Evolutionary conservation across 495 filamentous ascomycete species (phyloP).

Genomic region (Talaromyces nanjingensis): DNA sequence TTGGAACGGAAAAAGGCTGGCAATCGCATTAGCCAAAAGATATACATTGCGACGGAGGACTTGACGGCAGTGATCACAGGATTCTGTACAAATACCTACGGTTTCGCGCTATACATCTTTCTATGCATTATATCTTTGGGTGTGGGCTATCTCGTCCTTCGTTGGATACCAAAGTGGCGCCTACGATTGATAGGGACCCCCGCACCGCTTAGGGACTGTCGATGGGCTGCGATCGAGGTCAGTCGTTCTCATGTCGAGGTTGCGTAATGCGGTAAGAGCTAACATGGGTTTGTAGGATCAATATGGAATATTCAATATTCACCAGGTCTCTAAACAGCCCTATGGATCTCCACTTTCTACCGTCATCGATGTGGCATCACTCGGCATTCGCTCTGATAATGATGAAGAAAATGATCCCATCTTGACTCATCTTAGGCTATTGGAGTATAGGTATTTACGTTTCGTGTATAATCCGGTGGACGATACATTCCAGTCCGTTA

Average conservation of each 20-base stretch:
- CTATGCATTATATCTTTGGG: conserved; percentile 69
- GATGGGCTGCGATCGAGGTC: conserved; percentile 88
- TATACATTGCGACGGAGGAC: conserved; percentile 90
- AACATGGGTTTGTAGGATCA: conserved; percentile 54
- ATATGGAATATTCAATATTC: conserved; percentile 83
- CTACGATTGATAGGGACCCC: conserved; percentile 66
- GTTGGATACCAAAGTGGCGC: conserved; percentile 86
- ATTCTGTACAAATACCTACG: conserved; percentile 66
- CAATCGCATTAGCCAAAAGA: conserved; percentile 69
- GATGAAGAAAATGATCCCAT: conserved; percentile 86
- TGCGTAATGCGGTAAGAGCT: conserved; percentile 9
- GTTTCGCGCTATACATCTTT: conserved; percentile 58
- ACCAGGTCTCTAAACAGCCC: conserved; percentile 52
- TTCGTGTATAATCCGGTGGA: conserved; percentile 85
- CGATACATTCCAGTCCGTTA: conserved; percentile 80
- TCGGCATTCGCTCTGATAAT: conserved; percentile 44
- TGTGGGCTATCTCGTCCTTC: conserved; percentile 71
- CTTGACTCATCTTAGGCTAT: conserved; percentile 57
- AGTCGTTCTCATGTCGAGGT: conserved; percentile 10
- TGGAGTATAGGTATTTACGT: conserved; percentile 90
- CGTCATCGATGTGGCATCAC: conserved; percentile 65
- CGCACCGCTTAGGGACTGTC: conserved; percentile 60
- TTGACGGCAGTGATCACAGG: conserved; percentile 87
- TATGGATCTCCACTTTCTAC: conserved; percentile 83
- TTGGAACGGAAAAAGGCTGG: conserved; percentile 48